Evolutionary conservation across 192 early-diverging fungal species (phyloP), one percentile per base, ranked within the genome.

Genomic region (Coemansia sp.): DNA sequence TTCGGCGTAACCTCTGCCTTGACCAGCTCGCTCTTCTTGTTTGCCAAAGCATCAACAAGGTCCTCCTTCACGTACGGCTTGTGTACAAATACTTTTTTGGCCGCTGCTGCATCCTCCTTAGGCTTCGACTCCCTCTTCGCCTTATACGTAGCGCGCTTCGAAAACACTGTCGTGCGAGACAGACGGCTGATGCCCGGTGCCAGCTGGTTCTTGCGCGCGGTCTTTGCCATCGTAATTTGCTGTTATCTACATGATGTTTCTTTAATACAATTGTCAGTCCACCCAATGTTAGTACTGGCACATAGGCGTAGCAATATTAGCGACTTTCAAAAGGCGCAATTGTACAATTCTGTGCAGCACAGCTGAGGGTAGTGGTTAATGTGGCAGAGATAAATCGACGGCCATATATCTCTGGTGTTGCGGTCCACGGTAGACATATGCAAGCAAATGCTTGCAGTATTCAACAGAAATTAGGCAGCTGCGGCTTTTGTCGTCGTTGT

Each of bases 131-230:
- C 74, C 88, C 91, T 94, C 82, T 85, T 82, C 77, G 87, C 86
- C 92, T 96, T 96, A 88, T 92, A 92, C 54, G 90, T 80, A 56
- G 88, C 94, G 84, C 90, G 90, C 87, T 90, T 91, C 76, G 90
- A 86, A 85, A 89, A 92, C 60, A 88, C 84, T 65, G 81, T 73
- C 28, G 92, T 91, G 78, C 94, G 93, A 71, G 89, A 89, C 76
- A 88, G 87, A 63, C 89, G 89, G 76, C 86, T 75, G 58, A 96
- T 85, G 62, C 94, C 94, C 55, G 91, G 89, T 73, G 85, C 88
- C 82, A 96, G 84, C 76, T 89, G 84, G 70, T 86, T 83, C 83
- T 93, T 95, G 73, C 88, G 86, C 62, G 89, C 85, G 71, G 88
- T 66, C 76, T 82, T 85, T 48, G 78, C 71, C 87, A 88, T 88